Base-by-base conservation (phyloP, 192 early-diverging fungal species). In the Coemansia sp. region DNA sequence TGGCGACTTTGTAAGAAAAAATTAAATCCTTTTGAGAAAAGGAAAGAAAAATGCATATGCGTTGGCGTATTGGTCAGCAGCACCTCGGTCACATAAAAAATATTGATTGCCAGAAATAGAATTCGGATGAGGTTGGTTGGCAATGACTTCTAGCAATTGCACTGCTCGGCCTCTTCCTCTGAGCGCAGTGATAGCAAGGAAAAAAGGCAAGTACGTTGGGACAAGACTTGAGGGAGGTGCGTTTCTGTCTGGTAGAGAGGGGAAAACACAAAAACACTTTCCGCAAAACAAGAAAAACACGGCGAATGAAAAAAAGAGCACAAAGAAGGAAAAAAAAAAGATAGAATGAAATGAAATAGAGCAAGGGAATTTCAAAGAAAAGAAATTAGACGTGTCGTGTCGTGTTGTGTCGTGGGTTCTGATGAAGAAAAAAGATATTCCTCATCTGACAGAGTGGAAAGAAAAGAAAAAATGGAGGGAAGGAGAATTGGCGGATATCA, bases 281-380 rank as follows among this genome's bases (percentile, higher is more conserved):
- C 32, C 32, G 32, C 32, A 32, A 32, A 32, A 0, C 32, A 32
- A 32, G 32, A 32, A 32, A 32, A 32, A 32, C 32, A 49, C 51
- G 13, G 39, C 21, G 52, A 56, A 49, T 59, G 61, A 41, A 73
- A 43, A 52, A 69, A 63, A 73, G 63, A 15, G 51, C 55, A 61
- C 62, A 41, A 54, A 26, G 69, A 36, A 45, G 51, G 60, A 60
- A 39, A 48, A 61, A 59, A 18, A 40, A 59, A 37, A 42, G 60
- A 55, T 8, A 68, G n/a, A 19, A 57, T 19, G n/a, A 49, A 49
- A 39, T 26, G 56, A 45, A 41, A 45, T 55, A 54, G 7, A 66
- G 64, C 18, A 41, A 22, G 67, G 46, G 37, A 43, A 55, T 36
- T 11, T 46, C 61, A 41, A 62, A 51, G 61, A 21, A 61, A 26